Conservation (phyloP, 2,329 filamentous ascomycete genomes). For the Penicillium sp. region DNA sequence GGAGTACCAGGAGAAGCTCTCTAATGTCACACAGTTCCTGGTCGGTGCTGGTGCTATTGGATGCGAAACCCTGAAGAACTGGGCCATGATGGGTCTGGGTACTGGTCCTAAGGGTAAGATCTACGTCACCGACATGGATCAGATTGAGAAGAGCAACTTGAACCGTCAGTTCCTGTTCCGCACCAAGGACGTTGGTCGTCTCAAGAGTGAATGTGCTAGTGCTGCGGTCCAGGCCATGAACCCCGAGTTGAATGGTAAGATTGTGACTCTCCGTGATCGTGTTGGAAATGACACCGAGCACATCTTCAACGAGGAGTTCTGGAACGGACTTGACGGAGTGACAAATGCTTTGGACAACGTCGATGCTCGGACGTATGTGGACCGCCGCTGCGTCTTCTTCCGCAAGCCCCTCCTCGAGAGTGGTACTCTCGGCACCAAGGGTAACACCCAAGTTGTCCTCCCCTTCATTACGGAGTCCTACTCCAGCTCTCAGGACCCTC, state of each 20-base stretch:
- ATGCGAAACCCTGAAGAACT: constrained; percentile 99
- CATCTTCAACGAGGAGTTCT: constrained; percentile 92
- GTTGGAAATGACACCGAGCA: constrained; percentile 90
- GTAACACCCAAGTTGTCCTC: constrained; percentile 94
- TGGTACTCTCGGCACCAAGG: constrained; percentile 97
- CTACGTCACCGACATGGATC: constrained; percentile 94
- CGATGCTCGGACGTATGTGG: constrained; percentile 93
- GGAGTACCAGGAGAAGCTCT: constrained; percentile 90
- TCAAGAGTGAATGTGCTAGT: constrained; percentile 95
- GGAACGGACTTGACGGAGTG: constrained; percentile 81
- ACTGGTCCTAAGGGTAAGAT: constrained; percentile 87
- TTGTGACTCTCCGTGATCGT: constrained; percentile 80
- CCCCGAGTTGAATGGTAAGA: constrained; percentile 82
- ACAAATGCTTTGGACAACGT: constrained; percentile 98
- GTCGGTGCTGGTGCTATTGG: constrained; percentile 96
- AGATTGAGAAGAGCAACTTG: constrained; percentile 97
- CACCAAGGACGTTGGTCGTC: constrained; percentile 84
- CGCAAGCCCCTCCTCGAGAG: constrained; percentile 94
- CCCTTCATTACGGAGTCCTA: constrained; percentile 93
- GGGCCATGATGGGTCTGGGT: constrained; percentile 96
- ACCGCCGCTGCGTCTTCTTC: constrained; percentile 96
- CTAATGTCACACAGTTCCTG: constrained; percentile 86
- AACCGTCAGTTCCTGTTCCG: constrained; percentile 97
- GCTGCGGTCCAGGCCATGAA: constrained; percentile 94
- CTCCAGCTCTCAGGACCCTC: constrained; percentile 93